Conservation (phyloP, 441 rosid species). For the Croton setiger region DNA sequence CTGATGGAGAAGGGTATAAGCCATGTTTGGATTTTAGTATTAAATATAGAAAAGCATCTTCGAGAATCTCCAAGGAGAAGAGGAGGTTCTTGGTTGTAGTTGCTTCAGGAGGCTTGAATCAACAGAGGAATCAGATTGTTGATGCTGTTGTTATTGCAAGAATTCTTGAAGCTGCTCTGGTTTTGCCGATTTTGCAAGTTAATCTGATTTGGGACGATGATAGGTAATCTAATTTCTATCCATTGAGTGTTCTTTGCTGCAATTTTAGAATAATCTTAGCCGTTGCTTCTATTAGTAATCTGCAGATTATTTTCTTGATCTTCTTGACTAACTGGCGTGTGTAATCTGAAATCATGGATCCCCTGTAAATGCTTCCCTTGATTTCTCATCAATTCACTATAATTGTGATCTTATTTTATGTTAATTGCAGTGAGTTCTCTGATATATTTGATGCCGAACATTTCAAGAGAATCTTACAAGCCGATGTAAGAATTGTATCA, state of each 20-base stretch:
- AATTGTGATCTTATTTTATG: background rate
- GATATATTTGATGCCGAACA: conserved; percentile 67
- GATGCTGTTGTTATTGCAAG: conserved; percentile 80
- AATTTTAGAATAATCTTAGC: conserved; percentile 1
- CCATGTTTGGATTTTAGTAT: conserved; percentile 68
- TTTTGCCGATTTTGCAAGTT: conserved; percentile 72
- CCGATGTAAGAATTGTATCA: conserved; percentile 65
- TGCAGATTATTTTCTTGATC: background rate
- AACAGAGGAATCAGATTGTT: conserved; percentile 70
- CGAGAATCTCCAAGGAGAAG: conserved; percentile 55
- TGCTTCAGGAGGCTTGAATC: conserved; percentile 71
- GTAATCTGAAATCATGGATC: background rate
- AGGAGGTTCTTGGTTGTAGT: conserved; percentile 64
- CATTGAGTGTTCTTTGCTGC: background rate
- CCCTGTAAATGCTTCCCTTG: background rate
- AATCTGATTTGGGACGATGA: too few species aligned
- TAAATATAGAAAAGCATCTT: conserved; percentile 45
- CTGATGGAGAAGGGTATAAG: conserved; percentile 55
- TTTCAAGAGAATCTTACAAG: conserved; percentile 60
- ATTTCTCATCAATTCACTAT: background rate
- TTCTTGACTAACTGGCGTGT: background rate
- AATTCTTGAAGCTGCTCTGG: conserved; percentile 74
- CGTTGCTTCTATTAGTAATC: background rate
- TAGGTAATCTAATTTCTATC: background rate
- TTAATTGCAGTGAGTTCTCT: conserved; percentile 54